Conservation (phyloP, 1,139 yeast species). For the Blastobotrys ciferrii region DNA sequence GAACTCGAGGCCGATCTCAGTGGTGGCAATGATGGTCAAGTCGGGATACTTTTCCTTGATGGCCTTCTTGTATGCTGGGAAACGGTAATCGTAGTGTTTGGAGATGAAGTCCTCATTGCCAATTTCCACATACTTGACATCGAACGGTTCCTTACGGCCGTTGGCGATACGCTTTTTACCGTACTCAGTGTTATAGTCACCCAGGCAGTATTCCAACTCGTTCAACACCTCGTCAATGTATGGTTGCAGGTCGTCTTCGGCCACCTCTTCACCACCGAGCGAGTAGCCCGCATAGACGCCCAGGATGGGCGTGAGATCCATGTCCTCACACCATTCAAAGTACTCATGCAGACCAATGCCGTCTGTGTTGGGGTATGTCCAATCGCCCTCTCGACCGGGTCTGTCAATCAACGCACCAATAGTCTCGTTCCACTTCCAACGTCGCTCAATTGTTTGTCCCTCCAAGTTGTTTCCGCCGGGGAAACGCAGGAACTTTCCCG, state of each 20-base stretch:
- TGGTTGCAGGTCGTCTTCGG: slow-evolving; percentile 3
- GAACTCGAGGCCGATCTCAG: slow-evolving; percentile 9
- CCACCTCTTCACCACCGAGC: neutral
- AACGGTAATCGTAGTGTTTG: slow-evolving; percentile 6
- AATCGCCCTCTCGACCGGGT: slow-evolving; percentile 9
- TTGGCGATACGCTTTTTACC: slow-evolving; percentile 3
- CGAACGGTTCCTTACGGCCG: slow-evolving; percentile 7
- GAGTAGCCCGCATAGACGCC: slow-evolving; percentile 8
- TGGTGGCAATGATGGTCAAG: slow-evolving; percentile 4
- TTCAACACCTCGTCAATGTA: slow-evolving; percentile 5
- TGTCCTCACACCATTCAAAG: slow-evolving; percentile 9
- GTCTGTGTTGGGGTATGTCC: slow-evolving; percentile 6
- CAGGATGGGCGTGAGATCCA: slow-evolving; percentile 6
- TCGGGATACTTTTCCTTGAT: slow-evolving; percentile 13
- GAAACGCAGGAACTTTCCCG: slow-evolving; percentile 10
- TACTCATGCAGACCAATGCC: slow-evolving; percentile 8
- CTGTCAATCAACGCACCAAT: slow-evolving; percentile 10
- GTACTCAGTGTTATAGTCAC: slow-evolving; percentile 4
- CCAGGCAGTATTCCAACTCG: slow-evolving; percentile 7
- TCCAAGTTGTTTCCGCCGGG: too few relatives aligned
- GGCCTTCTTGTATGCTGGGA: slow-evolving; percentile 9
- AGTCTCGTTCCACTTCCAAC: slow-evolving; percentile 15
- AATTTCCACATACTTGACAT: slow-evolving; percentile 6
- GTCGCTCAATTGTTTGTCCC: slow-evolving; percentile 6
- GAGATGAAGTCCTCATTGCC: slow-evolving; percentile 9